Conservation (phyloP, 306 rosid species). For the Trifolium repens region DNA sequence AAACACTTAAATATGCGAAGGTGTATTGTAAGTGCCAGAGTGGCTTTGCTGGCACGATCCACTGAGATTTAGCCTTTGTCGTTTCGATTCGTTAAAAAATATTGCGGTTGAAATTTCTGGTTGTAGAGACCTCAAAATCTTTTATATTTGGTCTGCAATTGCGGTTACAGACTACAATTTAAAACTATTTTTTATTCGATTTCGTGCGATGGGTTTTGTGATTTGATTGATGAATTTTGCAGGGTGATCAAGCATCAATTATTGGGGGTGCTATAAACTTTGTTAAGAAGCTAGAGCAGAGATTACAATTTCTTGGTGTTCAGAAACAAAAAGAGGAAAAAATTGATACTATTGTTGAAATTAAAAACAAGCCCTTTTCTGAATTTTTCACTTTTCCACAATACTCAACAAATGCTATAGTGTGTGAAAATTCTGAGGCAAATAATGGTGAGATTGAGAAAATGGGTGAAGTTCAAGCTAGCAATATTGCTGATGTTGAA, state of each 20-base stretch:
- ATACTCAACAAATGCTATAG: slow-evolving; percentile 55
- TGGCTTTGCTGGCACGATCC: too few relatives aligned
- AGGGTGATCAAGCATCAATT: slow-evolving; percentile 97
- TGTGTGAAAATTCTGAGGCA: slow-evolving; percentile 41
- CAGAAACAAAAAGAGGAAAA: slow-evolving; percentile 43
- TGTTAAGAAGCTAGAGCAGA: slow-evolving; percentile 91
- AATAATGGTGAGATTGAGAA: slow-evolving; percentile 30
- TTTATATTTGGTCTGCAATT: background rate
- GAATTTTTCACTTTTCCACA: slow-evolving; percentile 92
- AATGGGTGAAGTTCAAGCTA: slow-evolving; percentile 39
- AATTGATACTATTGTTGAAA: background rate
- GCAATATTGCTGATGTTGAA: slow-evolving; percentile 73
- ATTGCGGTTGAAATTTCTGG: too few relatives aligned
- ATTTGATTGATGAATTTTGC: slow-evolving; percentile 23
- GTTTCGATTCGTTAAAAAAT: too few relatives aligned
- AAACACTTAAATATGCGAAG: too few relatives aligned
- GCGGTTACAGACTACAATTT: background rate
- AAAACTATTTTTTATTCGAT: background rate
- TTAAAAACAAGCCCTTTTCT: slow-evolving; percentile 59
- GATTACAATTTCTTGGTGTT: slow-evolving; percentile 64
- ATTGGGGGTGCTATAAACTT: slow-evolving; percentile 93
- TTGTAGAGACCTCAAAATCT: background rate
- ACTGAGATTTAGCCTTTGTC: too few relatives aligned
- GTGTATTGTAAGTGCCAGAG: too few relatives aligned
- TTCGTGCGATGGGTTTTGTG: background rate